These are phyloP conservation scores for Amanita phalloides DNA, from an alignment of 768 basidiomycete species.

Conservation along the genomic window DNA sequence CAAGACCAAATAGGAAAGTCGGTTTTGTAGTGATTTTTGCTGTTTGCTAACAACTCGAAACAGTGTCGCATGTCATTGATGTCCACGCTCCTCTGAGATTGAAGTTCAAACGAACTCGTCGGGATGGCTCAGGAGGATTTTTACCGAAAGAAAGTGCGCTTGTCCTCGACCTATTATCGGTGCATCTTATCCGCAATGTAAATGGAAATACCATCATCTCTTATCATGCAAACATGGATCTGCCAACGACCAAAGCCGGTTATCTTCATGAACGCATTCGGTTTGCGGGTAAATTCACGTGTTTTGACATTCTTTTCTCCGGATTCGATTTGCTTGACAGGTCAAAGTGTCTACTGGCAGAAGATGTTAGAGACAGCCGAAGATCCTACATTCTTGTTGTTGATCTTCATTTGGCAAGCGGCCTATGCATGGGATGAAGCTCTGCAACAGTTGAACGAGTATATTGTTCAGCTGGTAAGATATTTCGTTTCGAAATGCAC, in stretches of 20 bases:
- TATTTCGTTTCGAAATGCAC: neutral
- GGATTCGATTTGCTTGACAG: slow-evolving; percentile 11
- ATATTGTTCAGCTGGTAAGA: slow-evolving; percentile 39
- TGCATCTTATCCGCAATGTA: slow-evolving; percentile 35
- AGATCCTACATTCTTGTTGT: slow-evolving; percentile 46
- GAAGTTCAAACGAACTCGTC: neutral
- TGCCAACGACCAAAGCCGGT: slow-evolving; percentile 28
- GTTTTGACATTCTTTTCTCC: neutral
- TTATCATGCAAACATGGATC: slow-evolving; percentile 30
- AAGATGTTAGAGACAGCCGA: slow-evolving; percentile 26
- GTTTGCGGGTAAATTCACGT: slow-evolving; percentile 26
- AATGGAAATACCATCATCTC: slow-evolving; percentile 39
- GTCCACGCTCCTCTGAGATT: slow-evolving; percentile 26
- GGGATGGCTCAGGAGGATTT: neutral
- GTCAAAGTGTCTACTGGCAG: slow-evolving; percentile 38
- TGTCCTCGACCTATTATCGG: slow-evolving; percentile 34
- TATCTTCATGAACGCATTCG: slow-evolving; percentile 37
- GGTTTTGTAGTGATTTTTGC: neutral
- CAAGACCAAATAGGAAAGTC: neutral
- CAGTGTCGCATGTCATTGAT: slow-evolving; percentile 17
- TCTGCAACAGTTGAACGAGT: slow-evolving; percentile 38
- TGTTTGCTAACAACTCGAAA: neutral
- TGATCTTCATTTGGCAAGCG: slow-evolving; percentile 49
- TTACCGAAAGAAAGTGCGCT: slow-evolving; percentile 20
- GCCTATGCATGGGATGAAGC: slow-evolving; percentile 56